Evolutionary conservation across 176 grass and related monocot genomes (phyloP).

Genomic region (Poa pratensis): DNA sequence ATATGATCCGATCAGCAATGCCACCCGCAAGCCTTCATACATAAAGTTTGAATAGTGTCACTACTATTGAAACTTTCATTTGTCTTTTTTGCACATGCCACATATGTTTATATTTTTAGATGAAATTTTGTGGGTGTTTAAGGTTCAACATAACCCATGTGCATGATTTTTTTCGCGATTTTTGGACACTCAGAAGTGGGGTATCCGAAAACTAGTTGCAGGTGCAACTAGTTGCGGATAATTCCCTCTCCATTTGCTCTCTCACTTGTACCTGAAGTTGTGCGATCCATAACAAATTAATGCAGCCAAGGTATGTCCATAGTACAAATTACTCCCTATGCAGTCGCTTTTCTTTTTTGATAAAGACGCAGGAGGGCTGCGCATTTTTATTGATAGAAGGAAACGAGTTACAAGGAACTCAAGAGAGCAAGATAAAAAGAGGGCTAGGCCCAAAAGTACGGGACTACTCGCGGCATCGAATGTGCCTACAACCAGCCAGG

Average conservation of each 20-base stretch:
- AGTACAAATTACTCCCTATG: too few relatives aligned
- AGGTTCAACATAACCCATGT: too few relatives aligned
- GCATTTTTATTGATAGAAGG: background rate
- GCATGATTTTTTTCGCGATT: too few relatives aligned
- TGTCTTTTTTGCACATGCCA: too few relatives aligned
- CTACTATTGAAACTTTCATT: too few relatives aligned
- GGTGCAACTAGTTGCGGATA: too few relatives aligned
- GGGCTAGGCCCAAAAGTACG: background rate
- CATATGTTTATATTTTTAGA: too few relatives aligned
- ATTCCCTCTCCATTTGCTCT: too few relatives aligned
- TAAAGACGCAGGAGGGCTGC: background rate
- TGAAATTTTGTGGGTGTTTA: too few relatives aligned
- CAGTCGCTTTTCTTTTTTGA: background rate
- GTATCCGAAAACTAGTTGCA: too few relatives aligned
- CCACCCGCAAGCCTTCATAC: background rate
- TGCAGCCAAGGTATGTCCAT: conserved; percentile 44
- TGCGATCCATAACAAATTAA: conserved; percentile 47
- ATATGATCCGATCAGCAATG: background rate
- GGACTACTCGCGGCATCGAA: background rate
- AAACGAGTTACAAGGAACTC: background rate
- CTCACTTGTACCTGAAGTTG: conserved; percentile 56
- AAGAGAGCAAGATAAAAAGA: background rate
- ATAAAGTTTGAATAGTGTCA: too few relatives aligned
- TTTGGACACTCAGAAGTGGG: too few relatives aligned
- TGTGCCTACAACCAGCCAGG: background rate